Percentiles rank a stretch among this genome's conserved stretches.
These are phyloP conservation scores for Scalesia atractyloides DNA, from an alignment of 129 eudicot genomes.

Conservation along the genomic window DNA sequence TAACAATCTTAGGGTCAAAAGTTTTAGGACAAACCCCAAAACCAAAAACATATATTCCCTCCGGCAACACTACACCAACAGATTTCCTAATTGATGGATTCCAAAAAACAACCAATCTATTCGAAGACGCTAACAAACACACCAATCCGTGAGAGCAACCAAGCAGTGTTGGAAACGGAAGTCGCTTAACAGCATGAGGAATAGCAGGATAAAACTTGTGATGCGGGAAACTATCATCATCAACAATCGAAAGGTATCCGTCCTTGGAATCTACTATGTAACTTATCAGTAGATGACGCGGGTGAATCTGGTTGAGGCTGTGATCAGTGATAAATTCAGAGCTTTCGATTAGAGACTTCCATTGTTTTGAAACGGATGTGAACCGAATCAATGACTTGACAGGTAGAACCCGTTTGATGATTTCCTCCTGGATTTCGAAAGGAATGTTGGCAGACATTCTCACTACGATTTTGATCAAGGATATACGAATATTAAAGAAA, in stretches of 20 bases:
- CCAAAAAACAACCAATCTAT: neutral
- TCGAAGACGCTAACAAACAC: neutral
- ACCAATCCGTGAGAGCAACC: slow-evolving; percentile 3
- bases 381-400: neutral
- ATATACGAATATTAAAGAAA: no score
- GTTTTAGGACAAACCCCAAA: neutral
- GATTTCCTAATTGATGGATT: neutral
- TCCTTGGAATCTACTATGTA: neutral
- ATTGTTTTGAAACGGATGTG: neutral
- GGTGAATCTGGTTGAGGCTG: neutral
- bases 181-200: no score
- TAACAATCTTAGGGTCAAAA: neutral
- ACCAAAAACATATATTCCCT: neutral
- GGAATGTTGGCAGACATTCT: neutral
- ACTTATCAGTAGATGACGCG: neutral
- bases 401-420: neutral
- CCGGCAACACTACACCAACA: neutral
- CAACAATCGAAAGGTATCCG: neutral
- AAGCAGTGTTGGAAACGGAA: no score
- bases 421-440: neutral
- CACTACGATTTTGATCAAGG: neutral
- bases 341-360: neutral
- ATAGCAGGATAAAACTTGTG: neutral
- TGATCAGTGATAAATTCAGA: neutral
- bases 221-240: neutral